These are phyloP conservation scores for Hamigera avellanea DNA, from an alignment of 495 filamentous ascomycete species.

Conservation along the genomic window DNA sequence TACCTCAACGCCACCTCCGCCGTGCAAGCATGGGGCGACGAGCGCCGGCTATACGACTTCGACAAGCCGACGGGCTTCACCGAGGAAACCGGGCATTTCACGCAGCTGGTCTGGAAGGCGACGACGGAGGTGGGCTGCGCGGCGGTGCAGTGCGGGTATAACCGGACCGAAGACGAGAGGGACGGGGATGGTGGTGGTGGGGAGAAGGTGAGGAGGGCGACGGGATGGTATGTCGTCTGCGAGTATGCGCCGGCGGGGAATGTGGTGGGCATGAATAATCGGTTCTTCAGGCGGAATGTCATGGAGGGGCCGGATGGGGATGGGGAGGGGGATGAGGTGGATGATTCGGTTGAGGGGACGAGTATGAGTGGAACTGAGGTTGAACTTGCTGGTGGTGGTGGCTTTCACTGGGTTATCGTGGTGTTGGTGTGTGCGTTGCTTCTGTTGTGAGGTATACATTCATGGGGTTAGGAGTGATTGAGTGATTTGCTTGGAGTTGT, in stretches of 20 bases:
- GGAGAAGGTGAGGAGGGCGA: slow-evolving; percentile 16
- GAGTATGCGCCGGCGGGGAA: slow-evolving; percentile 72
- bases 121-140: slow-evolving; percentile 64
- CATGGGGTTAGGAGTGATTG: too few species aligned
- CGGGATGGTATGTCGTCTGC: slow-evolving; percentile 69
- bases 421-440: background rate
- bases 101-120: slow-evolving; percentile 69
- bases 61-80: slow-evolving; percentile 38
- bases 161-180: slow-evolving; percentile 1
- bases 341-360: background rate
- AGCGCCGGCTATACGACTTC: slow-evolving; percentile 50
- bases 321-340: background rate
- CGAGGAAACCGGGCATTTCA: slow-evolving; percentile 70
- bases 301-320: slow-evolving; percentile 1
- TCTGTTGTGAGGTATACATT: background rate
- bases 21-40: slow-evolving; percentile 58
- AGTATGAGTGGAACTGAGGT: background rate
- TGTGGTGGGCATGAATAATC: slow-evolving; percentile 35
- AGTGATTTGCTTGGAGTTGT: too few species aligned
- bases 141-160: slow-evolving; percentile 41
- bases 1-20: slow-evolving; percentile 47
- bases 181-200: slow-evolving; percentile 6
- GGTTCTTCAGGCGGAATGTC: slow-evolving; percentile 4
- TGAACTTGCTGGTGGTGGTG: background rate
- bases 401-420: background rate